Percentiles rank a stretch among this genome's conserved stretches.
Conservation (phyloP, 345 rosid species). For the Lumnitzera racemosa region DNA sequence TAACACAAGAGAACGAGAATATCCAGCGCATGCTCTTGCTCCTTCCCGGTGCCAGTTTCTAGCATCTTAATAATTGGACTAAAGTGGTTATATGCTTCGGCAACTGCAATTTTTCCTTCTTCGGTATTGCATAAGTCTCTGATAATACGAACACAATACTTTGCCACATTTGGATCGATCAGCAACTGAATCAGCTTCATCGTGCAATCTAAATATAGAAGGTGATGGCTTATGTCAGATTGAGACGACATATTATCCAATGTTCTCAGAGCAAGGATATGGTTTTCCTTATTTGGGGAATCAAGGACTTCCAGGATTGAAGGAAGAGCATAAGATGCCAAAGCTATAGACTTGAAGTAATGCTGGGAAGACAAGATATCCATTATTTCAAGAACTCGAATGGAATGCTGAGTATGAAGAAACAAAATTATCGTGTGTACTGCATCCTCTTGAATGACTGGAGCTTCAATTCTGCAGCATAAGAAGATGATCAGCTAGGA, state of each 20-base stretch:
- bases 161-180: conserved; percentile 18
- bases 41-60: conserved; percentile 18
- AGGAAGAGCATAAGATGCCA: conserved; percentile 23
- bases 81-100: conserved; percentile 13
- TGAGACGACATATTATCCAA: conserved; percentile 22
- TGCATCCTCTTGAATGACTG: conserved; percentile 18
- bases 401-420: conserved; percentile 18
- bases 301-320: conserved; percentile 25
- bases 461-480: conserved; percentile 20
- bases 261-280: conserved; percentile 19
- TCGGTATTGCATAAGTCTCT: conserved; percentile 18
- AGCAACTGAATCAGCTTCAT: conserved; percentile 20
- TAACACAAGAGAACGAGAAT: conserved; percentile 17
- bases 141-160: conserved; percentile 19
- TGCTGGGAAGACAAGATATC: conserved; percentile 19
- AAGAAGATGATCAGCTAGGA: background rate
- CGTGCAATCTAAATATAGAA: conserved; percentile 25
- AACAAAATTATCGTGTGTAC: conserved; percentile 16
- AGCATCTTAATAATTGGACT: conserved; percentile 17
- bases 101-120: conserved; percentile 18
- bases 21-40: conserved; percentile 22
- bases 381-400: conserved; percentile 22
- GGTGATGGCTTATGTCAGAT: conserved; percentile 18
- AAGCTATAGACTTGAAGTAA: conserved; percentile 11
- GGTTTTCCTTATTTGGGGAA: conserved; percentile 5